Conservation (phyloP, 495 filamentous ascomycete species). For the Amphirosellinia nigrospora region DNA sequence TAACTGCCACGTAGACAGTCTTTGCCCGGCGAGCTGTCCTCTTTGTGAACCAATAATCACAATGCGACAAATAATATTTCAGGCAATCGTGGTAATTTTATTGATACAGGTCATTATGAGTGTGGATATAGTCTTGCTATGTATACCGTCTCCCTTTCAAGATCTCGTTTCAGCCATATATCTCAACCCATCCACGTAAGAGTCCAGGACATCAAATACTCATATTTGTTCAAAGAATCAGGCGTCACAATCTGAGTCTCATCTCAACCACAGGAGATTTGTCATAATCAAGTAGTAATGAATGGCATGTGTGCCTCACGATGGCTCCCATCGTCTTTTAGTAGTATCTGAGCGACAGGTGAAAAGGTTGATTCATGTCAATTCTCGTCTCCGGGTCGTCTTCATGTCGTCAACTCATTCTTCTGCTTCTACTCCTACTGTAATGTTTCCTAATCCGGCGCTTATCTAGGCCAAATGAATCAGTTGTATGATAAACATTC, state of each 20-base stretch:
- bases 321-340: not conserved
- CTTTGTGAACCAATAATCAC: not conserved
- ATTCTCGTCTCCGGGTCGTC: not conserved
- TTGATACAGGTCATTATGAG: too few relatives aligned
- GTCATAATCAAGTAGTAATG: not conserved
- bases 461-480: too few relatives aligned
- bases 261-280: not conserved
- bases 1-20: not conserved
- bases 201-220: not conserved
- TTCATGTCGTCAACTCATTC: too few relatives aligned
- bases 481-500: too few relatives aligned
- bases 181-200: not conserved
- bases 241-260: not conserved
- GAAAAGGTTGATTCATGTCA: not conserved
- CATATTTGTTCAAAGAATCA: not conserved
- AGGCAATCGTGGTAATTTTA: not conserved
- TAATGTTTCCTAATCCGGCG: too few relatives aligned
- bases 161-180: not conserved
- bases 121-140: not conserved
- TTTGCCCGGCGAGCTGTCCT: not conserved
- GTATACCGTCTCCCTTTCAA: not conserved
- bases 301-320: not conserved
- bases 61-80: not conserved
- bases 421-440: too few relatives aligned
- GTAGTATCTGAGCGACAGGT: not conserved